A percentile compares a stretch with the other conserved stretches of the same genome.
These are phyloP conservation scores for Aspergillus pseudoterreus DNA, from an alignment of 2,329 filamentous ascomycete genomes.

Conservation along the genomic window DNA sequence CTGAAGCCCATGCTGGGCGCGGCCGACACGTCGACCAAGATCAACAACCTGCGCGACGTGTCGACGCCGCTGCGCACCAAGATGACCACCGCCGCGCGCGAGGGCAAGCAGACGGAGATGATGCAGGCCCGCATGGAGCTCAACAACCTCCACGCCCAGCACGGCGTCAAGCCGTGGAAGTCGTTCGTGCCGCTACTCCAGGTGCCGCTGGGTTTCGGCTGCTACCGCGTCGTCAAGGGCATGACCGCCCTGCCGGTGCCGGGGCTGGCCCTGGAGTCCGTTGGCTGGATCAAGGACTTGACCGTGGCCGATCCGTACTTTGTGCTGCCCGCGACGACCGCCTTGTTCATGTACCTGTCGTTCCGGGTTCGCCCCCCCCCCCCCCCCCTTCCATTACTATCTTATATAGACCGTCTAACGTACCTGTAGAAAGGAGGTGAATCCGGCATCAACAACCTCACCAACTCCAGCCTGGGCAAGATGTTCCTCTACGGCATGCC, in stretches of 20 bases:
- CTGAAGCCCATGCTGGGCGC: conserved; percentile 63
- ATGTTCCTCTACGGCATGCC: conserved; percentile 48
- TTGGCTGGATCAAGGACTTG: conserved; percentile 76
- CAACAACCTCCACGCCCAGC: conserved; percentile 47
- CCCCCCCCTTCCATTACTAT: neutral
- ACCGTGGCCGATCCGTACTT: conserved; percentile 73
- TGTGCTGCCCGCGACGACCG: conserved; percentile 64
- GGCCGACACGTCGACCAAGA: conserved; percentile 59
- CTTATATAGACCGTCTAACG: neutral
- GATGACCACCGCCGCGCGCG: conserved; percentile 45
- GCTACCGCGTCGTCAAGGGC: conserved; percentile 70
- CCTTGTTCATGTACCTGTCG: conserved; percentile 54
- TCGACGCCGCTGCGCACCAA: conserved; percentile 55
- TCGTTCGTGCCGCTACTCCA: conserved; percentile 58
- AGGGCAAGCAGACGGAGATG: conserved; percentile 47
- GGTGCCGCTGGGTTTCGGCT: conserved; percentile 71
- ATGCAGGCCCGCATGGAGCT: conserved; percentile 50
- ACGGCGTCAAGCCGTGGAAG: conserved; percentile 53
- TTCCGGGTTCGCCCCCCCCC: conserved; percentile 50
- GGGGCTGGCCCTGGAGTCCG: conserved; percentile 65
- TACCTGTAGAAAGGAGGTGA: conserved; percentile 36
- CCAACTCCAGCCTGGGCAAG: conserved; percentile 27
- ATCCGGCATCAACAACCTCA: conserved; percentile 30
- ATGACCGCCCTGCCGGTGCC: conserved; percentile 81
- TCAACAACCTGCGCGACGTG: conserved; percentile 59